Evolutionary conservation across 2,329 filamentous ascomycete genomes (phyloP).

Genomic region (Triangularia setosa): DNA sequence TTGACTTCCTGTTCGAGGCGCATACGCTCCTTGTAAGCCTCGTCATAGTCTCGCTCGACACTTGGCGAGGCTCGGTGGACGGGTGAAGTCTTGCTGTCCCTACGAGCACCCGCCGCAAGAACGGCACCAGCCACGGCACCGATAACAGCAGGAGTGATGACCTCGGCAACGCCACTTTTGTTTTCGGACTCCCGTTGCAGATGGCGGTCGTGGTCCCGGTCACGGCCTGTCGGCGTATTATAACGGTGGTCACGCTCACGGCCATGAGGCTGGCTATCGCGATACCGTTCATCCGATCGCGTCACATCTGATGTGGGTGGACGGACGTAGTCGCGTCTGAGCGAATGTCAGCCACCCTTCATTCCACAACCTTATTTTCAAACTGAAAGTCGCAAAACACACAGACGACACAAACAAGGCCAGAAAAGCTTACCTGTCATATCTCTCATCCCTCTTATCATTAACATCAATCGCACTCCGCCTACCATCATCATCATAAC

Average conservation of each 20-base stretch:
- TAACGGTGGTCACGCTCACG: slow-evolving; percentile 4
- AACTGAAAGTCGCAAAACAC: background rate
- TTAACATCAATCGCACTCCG: background rate
- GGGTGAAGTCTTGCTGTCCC: slow-evolving; percentile 26
- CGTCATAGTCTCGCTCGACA: background rate
- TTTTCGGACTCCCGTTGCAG: slow-evolving; percentile 34
- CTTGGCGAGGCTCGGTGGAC: background rate
- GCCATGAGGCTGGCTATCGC: slow-evolving; percentile 1
- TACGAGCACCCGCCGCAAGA: slow-evolving; percentile 25
- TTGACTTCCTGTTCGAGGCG: slow-evolving; percentile 24
- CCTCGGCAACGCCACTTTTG: slow-evolving; percentile 37
- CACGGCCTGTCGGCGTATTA: slow-evolving; percentile 29
- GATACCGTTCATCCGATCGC: background rate
- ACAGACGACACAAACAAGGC: background rate
- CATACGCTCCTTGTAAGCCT: slow-evolving; percentile 15
- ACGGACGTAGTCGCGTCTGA: background rate
- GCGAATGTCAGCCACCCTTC: background rate
- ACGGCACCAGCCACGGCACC: slow-evolving; percentile 28
- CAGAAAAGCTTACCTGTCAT: background rate
- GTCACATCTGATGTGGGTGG: background rate
- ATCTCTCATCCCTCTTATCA: slow-evolving; percentile 1
- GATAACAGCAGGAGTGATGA: slow-evolving; percentile 45
- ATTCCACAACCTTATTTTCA: background rate
- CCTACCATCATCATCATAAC: background rate
- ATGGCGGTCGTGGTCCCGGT: slow-evolving; percentile 27